Evolutionary conservation across 306 rosid genomes (phyloP), one percentile per base, ranked within the genome.

Genomic region (Casuarina equisetifolia): DNA sequence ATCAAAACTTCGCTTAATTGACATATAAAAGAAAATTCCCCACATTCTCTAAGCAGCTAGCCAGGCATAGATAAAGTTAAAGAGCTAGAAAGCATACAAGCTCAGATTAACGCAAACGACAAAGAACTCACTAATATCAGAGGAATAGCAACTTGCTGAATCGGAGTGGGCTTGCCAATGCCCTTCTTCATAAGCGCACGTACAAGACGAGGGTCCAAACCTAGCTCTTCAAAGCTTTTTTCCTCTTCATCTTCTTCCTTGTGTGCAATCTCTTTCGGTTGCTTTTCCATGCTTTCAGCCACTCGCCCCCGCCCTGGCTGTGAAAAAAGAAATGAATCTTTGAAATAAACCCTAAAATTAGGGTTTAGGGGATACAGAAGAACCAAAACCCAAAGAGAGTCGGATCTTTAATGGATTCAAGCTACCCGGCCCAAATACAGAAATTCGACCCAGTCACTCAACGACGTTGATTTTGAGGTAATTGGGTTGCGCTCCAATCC

Each of bases 61-160:
- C 36, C 64, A 51, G 59, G 73, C 19, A 40, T 40, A 69, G 43
- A 17, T 20, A 20, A 50, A 48, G 35, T 48, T 9, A 50, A 6
- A 32, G 25, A 38, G 12, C 50, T 46, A 64, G 43, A 5, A 57
- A 32, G 10, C 17, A 20, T 66, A 53, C 3, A 62, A 70, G 45
- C 20, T 42, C 52, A 42, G 11, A 13, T 5, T 9, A 39, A 55
- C 4, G 49, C 3, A 44, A 17, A 19, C 32, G 32, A 25, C 32
- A 25, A 20, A 58, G 36, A 11, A 42, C 66, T 67, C 20, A 88
- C 91, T 5, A 94, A 78, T 75, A 94, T 88, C 46, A 92, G 84
- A 49, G 97, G 97, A 79, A 95, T 86, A 8, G 97, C 97, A 54
- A 84, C 92, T 43, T 69, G 85, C 80, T 95, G 99, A 76, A 95